Evolutionary conservation across 2,329 filamentous ascomycete genomes (phyloP).

Genomic region (Spiromastix sp.): DNA sequence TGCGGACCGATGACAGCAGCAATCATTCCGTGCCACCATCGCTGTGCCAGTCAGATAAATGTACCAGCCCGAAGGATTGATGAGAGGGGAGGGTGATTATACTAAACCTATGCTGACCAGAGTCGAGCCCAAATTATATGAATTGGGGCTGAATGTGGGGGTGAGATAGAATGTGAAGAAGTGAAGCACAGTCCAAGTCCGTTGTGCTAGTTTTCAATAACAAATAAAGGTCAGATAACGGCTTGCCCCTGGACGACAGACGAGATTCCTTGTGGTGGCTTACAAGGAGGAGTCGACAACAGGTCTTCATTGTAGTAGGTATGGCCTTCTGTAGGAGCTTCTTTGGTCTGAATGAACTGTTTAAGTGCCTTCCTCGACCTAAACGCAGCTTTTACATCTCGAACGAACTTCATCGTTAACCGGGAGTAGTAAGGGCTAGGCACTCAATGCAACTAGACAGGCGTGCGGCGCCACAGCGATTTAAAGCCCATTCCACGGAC

Average conservation of each 20-base stretch:
- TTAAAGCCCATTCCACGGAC: no score
- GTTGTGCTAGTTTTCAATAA: background rate
- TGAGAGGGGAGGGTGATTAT: no score
- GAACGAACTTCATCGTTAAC: no score
- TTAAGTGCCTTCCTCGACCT: background rate
- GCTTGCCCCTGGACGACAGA: background rate
- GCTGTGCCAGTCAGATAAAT: background rate
- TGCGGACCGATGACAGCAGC: background rate
- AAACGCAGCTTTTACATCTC: background rate
- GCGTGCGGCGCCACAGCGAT: no score
- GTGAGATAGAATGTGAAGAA: background rate
- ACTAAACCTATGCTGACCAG: slow-evolving; percentile 2
- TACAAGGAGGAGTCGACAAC: background rate
- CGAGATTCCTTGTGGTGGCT: background rate
- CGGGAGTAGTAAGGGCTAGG: no score
- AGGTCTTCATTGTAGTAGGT: background rate
- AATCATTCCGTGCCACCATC: background rate
- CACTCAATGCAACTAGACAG: no score
- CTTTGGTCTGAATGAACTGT: background rate
- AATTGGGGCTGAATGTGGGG: slow-evolving; percentile 5
- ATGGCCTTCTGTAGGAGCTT: background rate
- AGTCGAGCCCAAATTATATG: slow-evolving; percentile 7
- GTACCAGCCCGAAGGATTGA: background rate
- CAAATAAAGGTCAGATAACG: background rate
- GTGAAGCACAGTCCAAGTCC: background rate